Percentiles rank a stretch among this genome's conserved stretches.
phyloP scores from a whole-genome alignment of 2,329 filamentous ascomycete species.

The Ascomycota sp. region DNA sequence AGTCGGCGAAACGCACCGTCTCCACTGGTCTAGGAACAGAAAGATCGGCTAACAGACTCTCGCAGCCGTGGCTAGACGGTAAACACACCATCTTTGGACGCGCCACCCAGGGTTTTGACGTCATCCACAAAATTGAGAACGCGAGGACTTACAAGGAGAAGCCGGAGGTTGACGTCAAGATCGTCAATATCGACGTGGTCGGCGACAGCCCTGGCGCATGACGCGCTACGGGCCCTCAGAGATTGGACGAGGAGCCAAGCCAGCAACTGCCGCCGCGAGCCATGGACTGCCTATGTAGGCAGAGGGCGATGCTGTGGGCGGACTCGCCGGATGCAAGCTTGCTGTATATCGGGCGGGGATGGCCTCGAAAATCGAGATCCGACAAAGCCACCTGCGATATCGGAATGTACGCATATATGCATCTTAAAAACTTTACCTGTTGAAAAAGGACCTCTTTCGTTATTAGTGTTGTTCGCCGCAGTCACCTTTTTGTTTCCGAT shows the following conservation, averaged over 20 bases:
- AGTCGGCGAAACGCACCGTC: conserved; percentile 11
- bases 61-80: conserved; percentile 68
- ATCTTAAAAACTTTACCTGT: not conserved
- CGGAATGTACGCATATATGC: not conserved
- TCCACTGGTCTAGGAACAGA: no score
- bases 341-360: no score
- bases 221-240: no score
- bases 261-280: no score
- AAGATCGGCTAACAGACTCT: not conserved
- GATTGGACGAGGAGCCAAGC: not conserved
- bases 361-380: no score
- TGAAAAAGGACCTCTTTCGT: no score
- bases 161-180: conserved; percentile 92
- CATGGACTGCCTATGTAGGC: no score
- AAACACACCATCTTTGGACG: conserved; percentile 94
- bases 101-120: conserved; percentile 73
- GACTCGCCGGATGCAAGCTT: no score
- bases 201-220: no score
- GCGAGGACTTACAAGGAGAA: conserved; percentile 70
- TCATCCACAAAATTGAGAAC: conserved; percentile 91
- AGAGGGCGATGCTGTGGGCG: no score
- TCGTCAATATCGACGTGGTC: conserved; percentile 57
- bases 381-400: not conserved
- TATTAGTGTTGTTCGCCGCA: no score
- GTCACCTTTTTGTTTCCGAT: no score